These are phyloP conservation scores for Ophiostoma pallidulum DNA, from an alignment of 2,329 filamentous ascomycete species.

Conservation along the genomic window DNA sequence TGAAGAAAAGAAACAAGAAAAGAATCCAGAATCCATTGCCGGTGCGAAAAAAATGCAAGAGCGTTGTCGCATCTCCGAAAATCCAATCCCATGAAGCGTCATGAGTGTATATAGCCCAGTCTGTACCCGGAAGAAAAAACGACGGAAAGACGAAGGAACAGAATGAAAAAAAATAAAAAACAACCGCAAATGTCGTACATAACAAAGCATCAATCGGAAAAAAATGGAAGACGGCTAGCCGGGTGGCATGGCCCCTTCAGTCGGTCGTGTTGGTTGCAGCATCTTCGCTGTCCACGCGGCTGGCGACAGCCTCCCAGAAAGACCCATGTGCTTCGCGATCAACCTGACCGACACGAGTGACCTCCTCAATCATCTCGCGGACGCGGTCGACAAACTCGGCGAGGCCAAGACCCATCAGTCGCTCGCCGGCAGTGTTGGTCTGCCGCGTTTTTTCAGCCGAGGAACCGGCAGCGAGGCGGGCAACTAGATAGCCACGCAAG, in stretches of 20 bases:
- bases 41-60: neutral
- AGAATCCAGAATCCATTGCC: too few species aligned
- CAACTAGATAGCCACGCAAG: constrained; percentile 56
- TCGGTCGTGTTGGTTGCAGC: neutral
- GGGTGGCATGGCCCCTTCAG: neutral
- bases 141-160: neutral
- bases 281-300: neutral
- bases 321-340: constrained; percentile 58
- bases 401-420: constrained; percentile 57
- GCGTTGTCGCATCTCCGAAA: neutral
- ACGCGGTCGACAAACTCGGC: constrained; percentile 65
- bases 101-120: too few species aligned
- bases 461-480: constrained; percentile 54
- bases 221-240: neutral
- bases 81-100: neutral
- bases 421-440: constrained; percentile 59
- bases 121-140: neutral
- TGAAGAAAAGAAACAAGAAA: too few species aligned
- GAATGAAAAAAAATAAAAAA: neutral
- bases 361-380: constrained; percentile 57
- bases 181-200: neutral
- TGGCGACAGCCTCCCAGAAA: constrained; percentile 59
- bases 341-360: constrained; percentile 55
- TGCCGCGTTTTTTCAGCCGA: constrained; percentile 62
- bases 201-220: neutral